Evolutionary conservation across 164 flowering plant species (phyloP).

Genomic region (Kalanchoe fedtschenkoi): DNA sequence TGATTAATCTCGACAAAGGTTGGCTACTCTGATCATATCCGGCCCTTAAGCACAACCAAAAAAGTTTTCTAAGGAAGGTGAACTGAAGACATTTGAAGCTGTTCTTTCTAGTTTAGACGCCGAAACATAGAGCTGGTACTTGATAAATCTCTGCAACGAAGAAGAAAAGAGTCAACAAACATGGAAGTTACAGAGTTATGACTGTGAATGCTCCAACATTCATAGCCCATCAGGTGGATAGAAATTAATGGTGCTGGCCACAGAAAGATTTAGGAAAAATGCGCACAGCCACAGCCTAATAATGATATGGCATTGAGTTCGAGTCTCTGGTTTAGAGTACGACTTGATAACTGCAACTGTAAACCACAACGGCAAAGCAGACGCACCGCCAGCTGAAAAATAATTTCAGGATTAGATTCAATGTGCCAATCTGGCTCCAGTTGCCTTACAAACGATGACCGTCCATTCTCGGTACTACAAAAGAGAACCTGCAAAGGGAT

Average conservation of each 20-base stretch:
- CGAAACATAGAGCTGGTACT: slow-evolving; percentile 68
- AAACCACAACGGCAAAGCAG: not conserved
- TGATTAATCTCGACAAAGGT: no score
- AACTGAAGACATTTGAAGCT: slow-evolving; percentile 59
- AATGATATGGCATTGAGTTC: no score
- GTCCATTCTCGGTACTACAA: slow-evolving; percentile 84
- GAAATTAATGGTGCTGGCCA: not conserved
- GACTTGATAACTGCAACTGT: no score
- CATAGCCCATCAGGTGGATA: no score
- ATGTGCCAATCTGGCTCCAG: slow-evolving; percentile 98
- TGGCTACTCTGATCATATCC: no score
- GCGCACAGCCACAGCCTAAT: no score
- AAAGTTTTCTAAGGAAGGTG: slow-evolving; percentile 77
- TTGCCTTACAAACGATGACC: slow-evolving; percentile 87
- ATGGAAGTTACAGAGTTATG: no score
- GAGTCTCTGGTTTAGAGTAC: no score
- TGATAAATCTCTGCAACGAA: slow-evolving; percentile 68
- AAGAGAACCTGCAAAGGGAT: slow-evolving; percentile 68
- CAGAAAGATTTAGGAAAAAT: no score
- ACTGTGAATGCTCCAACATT: no score
- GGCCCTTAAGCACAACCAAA: slow-evolving; percentile 46
- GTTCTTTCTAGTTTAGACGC: slow-evolving; percentile 50
- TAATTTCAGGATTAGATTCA: slow-evolving; percentile 73
- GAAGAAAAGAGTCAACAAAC: not conserved
- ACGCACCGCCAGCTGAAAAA: slow-evolving; percentile 71